phyloP scores from a whole-genome alignment of 306 rosid species.

The Neltuma alba region DNA sequence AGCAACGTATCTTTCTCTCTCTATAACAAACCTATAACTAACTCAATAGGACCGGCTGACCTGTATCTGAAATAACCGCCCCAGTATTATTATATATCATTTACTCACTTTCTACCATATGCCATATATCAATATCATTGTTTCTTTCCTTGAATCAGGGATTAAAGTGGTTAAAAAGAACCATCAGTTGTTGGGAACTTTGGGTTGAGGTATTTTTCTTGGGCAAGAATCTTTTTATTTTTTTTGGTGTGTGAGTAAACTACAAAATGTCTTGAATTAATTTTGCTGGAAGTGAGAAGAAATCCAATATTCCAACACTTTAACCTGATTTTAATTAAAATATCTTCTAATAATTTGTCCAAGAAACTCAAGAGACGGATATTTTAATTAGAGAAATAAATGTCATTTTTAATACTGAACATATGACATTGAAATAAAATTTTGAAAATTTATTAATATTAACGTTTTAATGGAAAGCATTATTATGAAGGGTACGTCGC shows the following conservation, averaged over 20 bases:
- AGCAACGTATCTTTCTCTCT: too few species aligned
- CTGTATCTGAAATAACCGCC: too few species aligned
- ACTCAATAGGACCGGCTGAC: too few species aligned
- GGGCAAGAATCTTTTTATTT: background rate
- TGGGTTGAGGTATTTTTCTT: background rate
- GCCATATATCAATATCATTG: too few species aligned
- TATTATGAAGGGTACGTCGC: too few species aligned
- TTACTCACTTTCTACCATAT: too few species aligned
- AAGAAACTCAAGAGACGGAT: background rate
- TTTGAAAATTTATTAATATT: background rate
- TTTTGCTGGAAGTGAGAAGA: background rate
- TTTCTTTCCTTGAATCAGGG: background rate
- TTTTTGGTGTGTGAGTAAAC: background rate
- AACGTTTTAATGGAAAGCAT: too few species aligned
- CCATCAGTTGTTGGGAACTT: background rate
- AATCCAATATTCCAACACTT: background rate
- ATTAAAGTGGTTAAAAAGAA: background rate
- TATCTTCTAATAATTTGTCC: background rate
- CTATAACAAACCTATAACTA: too few species aligned
- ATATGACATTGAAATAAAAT: background rate
- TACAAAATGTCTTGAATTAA: background rate
- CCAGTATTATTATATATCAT: too few species aligned
- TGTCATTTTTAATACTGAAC: background rate
- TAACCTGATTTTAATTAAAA: background rate
- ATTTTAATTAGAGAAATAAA: background rate